phyloP scores from a whole-genome alignment of 305 asterid species.

The Ilex paraguariensis region DNA sequence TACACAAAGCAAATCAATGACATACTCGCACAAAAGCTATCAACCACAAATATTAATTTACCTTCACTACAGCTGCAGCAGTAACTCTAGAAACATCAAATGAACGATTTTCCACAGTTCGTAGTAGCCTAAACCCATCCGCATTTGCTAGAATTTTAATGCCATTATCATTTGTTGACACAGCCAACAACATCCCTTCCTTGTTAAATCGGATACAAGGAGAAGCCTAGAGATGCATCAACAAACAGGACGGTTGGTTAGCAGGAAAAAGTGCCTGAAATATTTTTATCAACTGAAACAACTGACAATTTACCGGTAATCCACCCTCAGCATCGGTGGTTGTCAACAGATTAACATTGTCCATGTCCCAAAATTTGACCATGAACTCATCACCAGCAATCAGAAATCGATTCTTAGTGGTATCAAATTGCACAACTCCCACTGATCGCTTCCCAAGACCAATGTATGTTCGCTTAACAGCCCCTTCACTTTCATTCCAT shows the following conservation, averaged over 20 bases:
- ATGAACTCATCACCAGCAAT: slow-evolving; percentile 74
- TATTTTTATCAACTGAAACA: background rate
- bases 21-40: slow-evolving; percentile 1
- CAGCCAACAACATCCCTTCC: slow-evolving; percentile 58
- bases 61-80: slow-evolving; percentile 40
- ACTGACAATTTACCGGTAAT: slow-evolving; percentile 43
- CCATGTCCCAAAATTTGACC: slow-evolving; percentile 78
- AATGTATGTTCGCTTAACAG: slow-evolving; percentile 45
- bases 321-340: slow-evolving; percentile 67
- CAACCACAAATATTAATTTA: slow-evolving; percentile 9
- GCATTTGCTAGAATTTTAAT: slow-evolving; percentile 58
- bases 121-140: slow-evolving; percentile 38
- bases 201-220: slow-evolving; percentile 60
- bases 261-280: background rate
- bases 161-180: slow-evolving; percentile 57
- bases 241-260: background rate
- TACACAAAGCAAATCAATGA: background rate
- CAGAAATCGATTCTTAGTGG: slow-evolving; percentile 56
- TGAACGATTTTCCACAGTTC: slow-evolving; percentile 28
- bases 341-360: slow-evolving; percentile 37
- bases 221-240: slow-evolving; percentile 39
- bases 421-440: slow-evolving; percentile 73
- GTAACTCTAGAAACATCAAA: slow-evolving; percentile 19
- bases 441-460: slow-evolving; percentile 56
- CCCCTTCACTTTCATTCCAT: slow-evolving; percentile 77